Evolutionary conservation across 345 rosid species (phyloP).

Genomic region (Rubroshorea leprosula): DNA sequence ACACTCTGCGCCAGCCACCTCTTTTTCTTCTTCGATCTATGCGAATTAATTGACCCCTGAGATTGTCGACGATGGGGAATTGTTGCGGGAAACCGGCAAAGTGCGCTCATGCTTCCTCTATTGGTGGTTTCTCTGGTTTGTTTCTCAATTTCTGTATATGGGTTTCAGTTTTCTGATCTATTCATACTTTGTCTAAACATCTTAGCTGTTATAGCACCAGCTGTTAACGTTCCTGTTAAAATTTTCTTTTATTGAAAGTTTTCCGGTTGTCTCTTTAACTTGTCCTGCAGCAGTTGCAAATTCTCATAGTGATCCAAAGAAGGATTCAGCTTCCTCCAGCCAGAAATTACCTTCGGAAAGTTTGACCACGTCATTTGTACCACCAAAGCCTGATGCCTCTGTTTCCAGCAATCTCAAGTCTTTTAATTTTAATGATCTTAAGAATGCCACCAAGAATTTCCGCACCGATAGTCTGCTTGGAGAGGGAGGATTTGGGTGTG

Average conservation of each 20-base stretch:
- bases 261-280: not conserved
- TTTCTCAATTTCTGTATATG: not conserved
- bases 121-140: conserved; percentile 18
- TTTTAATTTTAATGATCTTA: conserved; percentile 48
- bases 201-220: too few species aligned
- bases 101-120: conserved; percentile 30
- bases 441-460: conserved; percentile 52
- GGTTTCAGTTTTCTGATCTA: not conserved
- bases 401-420: conserved; percentile 38
- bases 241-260: not conserved
- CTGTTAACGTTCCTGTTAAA: not conserved
- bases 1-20: not conserved
- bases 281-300: conserved; percentile 28
- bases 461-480: conserved; percentile 50
- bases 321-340: conserved; percentile 16
- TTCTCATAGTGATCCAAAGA: conserved; percentile 16
- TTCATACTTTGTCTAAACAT: too few species aligned
- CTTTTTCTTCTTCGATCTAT: not conserved
- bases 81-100: conserved; percentile 24
- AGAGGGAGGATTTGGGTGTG: conserved; percentile 71
- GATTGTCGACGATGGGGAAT: conserved; percentile 22
- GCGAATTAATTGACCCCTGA: not conserved
- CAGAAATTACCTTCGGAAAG: conserved; percentile 16
- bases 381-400: conserved; percentile 21
- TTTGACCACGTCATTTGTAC: conserved; percentile 16